Evolutionary conservation across 2,329 filamentous ascomycete genomes (phyloP).

Genomic region (Aurifilum marmelostoma): DNA sequence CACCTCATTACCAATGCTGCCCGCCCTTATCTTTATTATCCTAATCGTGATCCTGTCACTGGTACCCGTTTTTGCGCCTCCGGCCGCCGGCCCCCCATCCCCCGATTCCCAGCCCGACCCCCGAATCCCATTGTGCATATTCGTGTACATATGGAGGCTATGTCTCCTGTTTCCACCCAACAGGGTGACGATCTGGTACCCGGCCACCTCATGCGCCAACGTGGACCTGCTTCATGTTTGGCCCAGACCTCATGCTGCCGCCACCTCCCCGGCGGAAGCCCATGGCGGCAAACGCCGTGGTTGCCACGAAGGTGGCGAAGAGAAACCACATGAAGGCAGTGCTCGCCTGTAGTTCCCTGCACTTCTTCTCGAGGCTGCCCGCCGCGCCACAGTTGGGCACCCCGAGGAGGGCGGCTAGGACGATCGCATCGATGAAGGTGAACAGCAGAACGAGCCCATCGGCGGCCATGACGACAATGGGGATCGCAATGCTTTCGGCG

Average conservation of each 20-base stretch:
- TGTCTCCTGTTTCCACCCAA: neutral
- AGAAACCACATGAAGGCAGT: slow-evolving; percentile 82
- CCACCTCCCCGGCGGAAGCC: slow-evolving; percentile 56
- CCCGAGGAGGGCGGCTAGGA: slow-evolving; percentile 70
- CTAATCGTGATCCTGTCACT: slow-evolving; percentile 1
- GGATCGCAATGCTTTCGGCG: slow-evolving; percentile 55
- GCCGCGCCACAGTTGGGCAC: slow-evolving; percentile 68
- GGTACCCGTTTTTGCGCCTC: neutral
- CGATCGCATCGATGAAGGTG: slow-evolving; percentile 71
- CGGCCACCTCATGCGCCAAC: slow-evolving; percentile 47
- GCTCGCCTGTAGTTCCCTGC: slow-evolving; percentile 74
- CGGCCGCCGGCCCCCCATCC: neutral
- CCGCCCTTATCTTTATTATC: slow-evolving; percentile 1
- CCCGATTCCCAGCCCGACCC: neutral
- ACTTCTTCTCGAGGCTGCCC: slow-evolving; percentile 62
- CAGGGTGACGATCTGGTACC: neutral
- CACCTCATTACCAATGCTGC: slow-evolving; percentile 7
- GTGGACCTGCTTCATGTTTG: slow-evolving; percentile 58
- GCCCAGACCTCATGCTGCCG: slow-evolving; percentile 49
- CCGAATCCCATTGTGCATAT: neutral
- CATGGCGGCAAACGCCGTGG: slow-evolving; percentile 58
- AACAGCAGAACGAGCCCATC: slow-evolving; percentile 67
- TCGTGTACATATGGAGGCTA: slow-evolving; percentile 15
- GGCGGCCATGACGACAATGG: slow-evolving; percentile 56
- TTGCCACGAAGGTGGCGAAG: slow-evolving; percentile 63